Base-by-base conservation (phyloP, 306 rosid genomes). In the Quercus cerris region DNA sequence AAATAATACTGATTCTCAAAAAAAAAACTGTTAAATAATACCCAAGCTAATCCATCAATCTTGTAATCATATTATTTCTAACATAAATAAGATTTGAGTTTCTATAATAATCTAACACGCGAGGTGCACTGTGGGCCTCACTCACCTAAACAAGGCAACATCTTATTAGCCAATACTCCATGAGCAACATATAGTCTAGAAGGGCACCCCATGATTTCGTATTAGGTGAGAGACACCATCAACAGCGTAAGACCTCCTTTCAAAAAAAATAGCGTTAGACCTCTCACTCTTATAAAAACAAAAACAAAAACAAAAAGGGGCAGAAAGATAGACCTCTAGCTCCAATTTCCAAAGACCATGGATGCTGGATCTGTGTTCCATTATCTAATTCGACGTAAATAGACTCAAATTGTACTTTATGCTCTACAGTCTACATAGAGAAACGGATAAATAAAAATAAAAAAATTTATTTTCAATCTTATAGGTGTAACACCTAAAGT, bases 281-380 rank as follows among this genome's bases (percentile, higher is more conserved):
- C 28, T 12, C 38, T 62, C 69, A 66, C n/a, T 66, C 13, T 41
- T 10, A 35, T 1, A 1, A 35, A 35, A 35, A 35, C 1, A 27
- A 27, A 27, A 27, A 27, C 27, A 27, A 27, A 17, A 23, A n/a
- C 27, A 27, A 70, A 70, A 11, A 9, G 1, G 35, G 25, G 35
- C 17, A 11, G 18, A 72, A 27, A 9, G 3, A 18, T 2, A 17
- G 49, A 54, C n/a, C 2, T 33, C 22, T 57, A 74, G 69, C 69
- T 58, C 13, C 78, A 57, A 74, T 41, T 74, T 74, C 78, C 78
- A 58, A 74, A 18, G 78, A 20, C 33, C 69, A 35, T 74, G 69
- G 56, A 57, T 74, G 14, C 22, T 57, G 69, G 56, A 57, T 74
- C 20, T 19, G 28, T 57, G 63, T 68, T 68, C 51, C 72, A 68